phyloP scores from a whole-genome alignment of 2,329 filamentous ascomycete species.

The Trichoderma citrinoviride region DNA sequence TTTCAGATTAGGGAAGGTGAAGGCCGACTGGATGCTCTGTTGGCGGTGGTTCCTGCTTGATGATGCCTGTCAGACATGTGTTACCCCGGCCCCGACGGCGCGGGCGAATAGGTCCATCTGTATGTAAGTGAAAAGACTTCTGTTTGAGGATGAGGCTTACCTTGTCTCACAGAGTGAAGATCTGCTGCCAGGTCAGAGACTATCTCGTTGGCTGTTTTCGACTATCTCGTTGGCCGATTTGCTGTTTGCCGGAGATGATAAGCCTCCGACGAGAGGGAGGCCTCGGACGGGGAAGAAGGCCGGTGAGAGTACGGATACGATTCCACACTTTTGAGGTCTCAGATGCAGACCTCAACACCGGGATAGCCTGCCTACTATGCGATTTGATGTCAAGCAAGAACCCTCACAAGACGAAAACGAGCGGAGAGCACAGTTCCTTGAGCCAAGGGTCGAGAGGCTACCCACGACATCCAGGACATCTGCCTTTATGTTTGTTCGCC shows the following conservation, averaged over 20 bases:
- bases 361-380: background rate
- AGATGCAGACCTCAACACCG: background rate
- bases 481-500: conserved; percentile 5
- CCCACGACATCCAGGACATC: background rate
- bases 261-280: background rate
- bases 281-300: background rate
- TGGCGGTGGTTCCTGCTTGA: conserved; percentile 9
- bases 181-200: background rate
- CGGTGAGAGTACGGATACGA: background rate
- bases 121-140: background rate
- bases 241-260: background rate
- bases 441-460: background rate
- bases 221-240: background rate
- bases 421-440: background rate
- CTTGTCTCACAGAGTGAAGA: background rate
- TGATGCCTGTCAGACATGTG: conserved; percentile 18
- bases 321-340: background rate
- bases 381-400: background rate
- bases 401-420: background rate
- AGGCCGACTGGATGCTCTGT: background rate
- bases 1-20: conserved; percentile 17
- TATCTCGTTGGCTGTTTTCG: background rate
- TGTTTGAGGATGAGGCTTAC: conserved; percentile 1
- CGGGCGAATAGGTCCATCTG: conserved; percentile 17
- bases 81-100: conserved; percentile 22